Conservation (phyloP, 768 basidiomycete species). For the Leucosporidium creatinivorum region DNA sequence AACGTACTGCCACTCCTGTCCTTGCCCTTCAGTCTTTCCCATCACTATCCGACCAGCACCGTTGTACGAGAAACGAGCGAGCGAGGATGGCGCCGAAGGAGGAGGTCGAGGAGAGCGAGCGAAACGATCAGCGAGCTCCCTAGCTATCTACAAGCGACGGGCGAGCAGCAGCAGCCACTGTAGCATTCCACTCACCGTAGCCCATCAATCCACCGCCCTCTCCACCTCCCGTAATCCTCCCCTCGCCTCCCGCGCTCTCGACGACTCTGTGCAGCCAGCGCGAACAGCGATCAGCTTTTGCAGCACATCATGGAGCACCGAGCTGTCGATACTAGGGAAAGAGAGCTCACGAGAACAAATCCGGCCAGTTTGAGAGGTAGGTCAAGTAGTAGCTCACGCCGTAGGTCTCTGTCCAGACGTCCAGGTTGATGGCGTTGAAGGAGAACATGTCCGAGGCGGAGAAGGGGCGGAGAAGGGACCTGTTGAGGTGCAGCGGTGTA, state of each 20-base stretch:
- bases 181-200: slow-evolving; percentile 57
- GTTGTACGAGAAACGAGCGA: not conserved
- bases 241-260: slow-evolving; percentile 20
- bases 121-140: too few species aligned
- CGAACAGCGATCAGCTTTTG: too few species aligned
- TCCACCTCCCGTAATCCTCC: slow-evolving; percentile 14
- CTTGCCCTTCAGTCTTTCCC: slow-evolving; percentile 79
- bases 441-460: not conserved
- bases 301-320: too few species aligned
- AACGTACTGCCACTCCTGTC: slow-evolving; percentile 62
- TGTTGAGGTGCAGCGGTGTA: not conserved
- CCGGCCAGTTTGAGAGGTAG: slow-evolving; percentile 87
- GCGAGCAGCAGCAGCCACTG: too few species aligned
- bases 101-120: too few species aligned
- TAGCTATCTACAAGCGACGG: too few species aligned
- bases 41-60: slow-evolving; percentile 54
- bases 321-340: too few species aligned
- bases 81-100: too few species aligned
- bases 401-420: slow-evolving; percentile 85
- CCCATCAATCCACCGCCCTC: slow-evolving; percentile 63
- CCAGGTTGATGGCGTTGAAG: not conserved
- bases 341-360: slow-evolving; percentile 55
- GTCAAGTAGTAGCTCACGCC: slow-evolving; percentile 78
- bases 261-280: slow-evolving; percentile 13
- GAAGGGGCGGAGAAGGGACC: not conserved